These are phyloP conservation scores for Luffa aegyptiaca DNA, from an alignment of 306 rosid genomes.

Conservation along the genomic window DNA sequence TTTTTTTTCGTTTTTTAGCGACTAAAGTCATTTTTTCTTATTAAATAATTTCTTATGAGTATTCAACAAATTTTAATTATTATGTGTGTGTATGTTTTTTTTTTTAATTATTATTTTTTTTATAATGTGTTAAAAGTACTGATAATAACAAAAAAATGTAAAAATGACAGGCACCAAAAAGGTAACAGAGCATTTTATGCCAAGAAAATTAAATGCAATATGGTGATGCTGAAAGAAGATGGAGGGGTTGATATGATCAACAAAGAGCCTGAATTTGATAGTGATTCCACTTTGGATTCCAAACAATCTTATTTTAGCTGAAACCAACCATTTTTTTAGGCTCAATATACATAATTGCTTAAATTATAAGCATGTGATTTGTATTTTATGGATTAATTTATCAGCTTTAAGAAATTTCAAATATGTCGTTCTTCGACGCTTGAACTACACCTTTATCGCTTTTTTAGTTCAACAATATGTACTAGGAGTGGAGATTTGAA, in stretches of 20 bases:
- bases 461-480: too few relatives aligned
- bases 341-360: not conserved
- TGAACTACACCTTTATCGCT: too few relatives aligned
- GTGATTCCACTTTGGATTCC: not conserved
- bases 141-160: not conserved
- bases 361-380: too few relatives aligned
- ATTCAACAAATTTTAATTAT: too few relatives aligned
- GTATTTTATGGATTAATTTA: not conserved
- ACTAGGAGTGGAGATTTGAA: not conserved
- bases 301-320: not conserved
- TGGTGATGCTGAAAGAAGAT: conserved; percentile 41
- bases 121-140: not conserved
- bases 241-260: conserved; percentile 37
- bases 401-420: too few relatives aligned
- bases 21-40: too few relatives aligned
- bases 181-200: conserved; percentile 27
- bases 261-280: conserved; percentile 1
- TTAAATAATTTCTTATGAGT: too few relatives aligned
- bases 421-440: too few relatives aligned
- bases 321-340: not conserved
- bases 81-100: too few relatives aligned
- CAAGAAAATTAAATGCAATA: conserved; percentile 28
- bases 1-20: too few relatives aligned
- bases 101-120: too few relatives aligned
- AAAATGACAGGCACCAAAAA: conserved; percentile 30